A percentile compares a stretch with the other conserved stretches of the same genome.
phyloP scores from a whole-genome alignment of 1,284 basidiomycete genomes.

The Flammula alnicola region DNA sequence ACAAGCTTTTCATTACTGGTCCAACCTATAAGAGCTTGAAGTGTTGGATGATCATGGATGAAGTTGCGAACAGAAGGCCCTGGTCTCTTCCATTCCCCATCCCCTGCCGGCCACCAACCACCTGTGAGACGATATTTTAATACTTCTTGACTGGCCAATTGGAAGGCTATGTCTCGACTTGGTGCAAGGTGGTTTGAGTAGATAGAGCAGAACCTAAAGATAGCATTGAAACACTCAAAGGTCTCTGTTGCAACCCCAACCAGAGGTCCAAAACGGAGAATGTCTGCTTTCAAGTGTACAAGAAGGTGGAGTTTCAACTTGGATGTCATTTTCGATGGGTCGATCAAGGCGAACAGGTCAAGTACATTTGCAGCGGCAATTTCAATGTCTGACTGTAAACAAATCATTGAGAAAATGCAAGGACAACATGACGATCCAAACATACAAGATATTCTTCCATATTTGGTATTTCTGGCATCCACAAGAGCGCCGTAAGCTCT shows the following conservation, averaged over 20 bases:
- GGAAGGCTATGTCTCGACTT: constrained; percentile 40
- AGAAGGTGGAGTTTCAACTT: constrained; percentile 45
- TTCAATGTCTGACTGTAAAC: constrained; percentile 33
- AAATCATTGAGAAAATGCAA: background rate
- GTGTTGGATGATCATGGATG: constrained; percentile 6
- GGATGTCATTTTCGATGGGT: constrained; percentile 36
- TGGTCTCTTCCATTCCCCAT: constrained; percentile 21
- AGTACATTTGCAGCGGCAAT: constrained; percentile 37
- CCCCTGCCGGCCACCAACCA: constrained; percentile 30
- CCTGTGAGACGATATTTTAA: constrained; percentile 36
- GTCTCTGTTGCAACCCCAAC: constrained; percentile 38
- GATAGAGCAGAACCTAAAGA: constrained; percentile 39
- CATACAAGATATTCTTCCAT: constrained; percentile 39
- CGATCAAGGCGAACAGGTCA: constrained; percentile 30
- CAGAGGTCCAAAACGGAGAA: constrained; percentile 38
- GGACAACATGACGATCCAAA: constrained; percentile 3
- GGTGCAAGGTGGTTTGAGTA: constrained; percentile 42
- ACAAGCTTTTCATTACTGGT: too few relatives aligned
- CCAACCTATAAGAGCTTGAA: constrained; percentile 19
- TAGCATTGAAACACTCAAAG: constrained; percentile 41
- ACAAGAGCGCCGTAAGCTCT: constrained; percentile 34
- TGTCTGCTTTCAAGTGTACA: constrained; percentile 36
- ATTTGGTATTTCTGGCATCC: constrained; percentile 39
- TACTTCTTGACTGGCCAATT: constrained; percentile 31
- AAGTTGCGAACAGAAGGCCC: constrained; percentile 18